phyloP scores from a whole-genome alignment of 2,329 filamentous ascomycete genomes.

The Epichloe sylvatica region DNA sequence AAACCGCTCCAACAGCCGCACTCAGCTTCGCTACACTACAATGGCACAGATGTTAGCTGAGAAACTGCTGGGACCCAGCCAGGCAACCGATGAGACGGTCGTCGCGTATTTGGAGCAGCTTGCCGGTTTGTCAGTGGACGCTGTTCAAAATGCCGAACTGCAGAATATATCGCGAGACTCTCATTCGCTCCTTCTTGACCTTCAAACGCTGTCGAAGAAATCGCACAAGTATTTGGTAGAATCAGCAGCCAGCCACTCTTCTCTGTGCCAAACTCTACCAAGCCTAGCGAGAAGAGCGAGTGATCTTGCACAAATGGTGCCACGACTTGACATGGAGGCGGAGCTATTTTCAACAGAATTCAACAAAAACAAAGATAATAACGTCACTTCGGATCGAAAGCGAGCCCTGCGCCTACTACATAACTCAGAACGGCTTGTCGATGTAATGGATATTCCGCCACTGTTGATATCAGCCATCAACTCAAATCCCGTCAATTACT shows the following conservation, averaged over 20 bases:
- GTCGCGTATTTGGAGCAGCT: constrained; percentile 64
- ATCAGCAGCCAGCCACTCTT: constrained; percentile 64
- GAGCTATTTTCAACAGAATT: constrained; percentile 73
- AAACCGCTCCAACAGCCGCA: background rate
- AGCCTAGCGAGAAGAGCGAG: constrained; percentile 49
- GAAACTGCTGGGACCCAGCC: constrained; percentile 16
- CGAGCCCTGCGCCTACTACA: constrained; percentile 68
- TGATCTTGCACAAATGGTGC: constrained; percentile 57
- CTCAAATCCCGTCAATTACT: constrained; percentile 57
- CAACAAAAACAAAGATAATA: constrained; percentile 55
- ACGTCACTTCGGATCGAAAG: constrained; percentile 58
- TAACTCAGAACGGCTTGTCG: constrained; percentile 79
- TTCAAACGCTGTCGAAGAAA: constrained; percentile 79
- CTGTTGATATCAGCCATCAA: constrained; percentile 69
- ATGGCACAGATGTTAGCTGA: constrained; percentile 26
- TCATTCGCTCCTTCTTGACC: constrained; percentile 65
- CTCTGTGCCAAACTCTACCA: constrained; percentile 59
- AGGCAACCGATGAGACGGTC: constrained; percentile 35
- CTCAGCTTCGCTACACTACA: background rate
- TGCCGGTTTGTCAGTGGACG: constrained; percentile 59
- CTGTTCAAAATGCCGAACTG: constrained; percentile 61
- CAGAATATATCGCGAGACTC: constrained; percentile 67
- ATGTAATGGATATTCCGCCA: constrained; percentile 80
- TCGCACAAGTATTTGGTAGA: constrained; percentile 75
- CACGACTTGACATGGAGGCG: constrained; percentile 64